phyloP scores from a whole-genome alignment of 2,329 filamentous ascomycete species.

The Hypoxylon sp. region DNA sequence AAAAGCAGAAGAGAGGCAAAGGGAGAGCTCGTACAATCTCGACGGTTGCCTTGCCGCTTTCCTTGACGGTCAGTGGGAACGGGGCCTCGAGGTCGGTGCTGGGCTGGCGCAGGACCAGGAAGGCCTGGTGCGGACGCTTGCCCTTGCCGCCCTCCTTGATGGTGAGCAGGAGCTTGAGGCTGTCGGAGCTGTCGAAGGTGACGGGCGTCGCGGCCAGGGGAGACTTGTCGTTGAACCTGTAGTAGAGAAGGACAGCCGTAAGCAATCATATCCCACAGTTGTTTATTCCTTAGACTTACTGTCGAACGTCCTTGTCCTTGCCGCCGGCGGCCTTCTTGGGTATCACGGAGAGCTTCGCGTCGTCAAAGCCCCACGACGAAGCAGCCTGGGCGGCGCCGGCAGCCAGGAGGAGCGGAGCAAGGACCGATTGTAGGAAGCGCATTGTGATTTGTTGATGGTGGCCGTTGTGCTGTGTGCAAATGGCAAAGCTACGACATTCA shows the following conservation, averaged over 20 bases:
- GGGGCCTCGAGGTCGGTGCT: conserved; percentile 83
- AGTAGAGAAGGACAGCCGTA: not conserved
- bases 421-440: conserved; percentile 52
- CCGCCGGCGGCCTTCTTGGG: conserved; percentile 69
- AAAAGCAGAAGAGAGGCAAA: conserved; percentile 16
- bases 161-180: conserved; percentile 83
- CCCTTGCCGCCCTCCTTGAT: conserved; percentile 78
- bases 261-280: conserved; percentile 8
- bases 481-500: conserved; percentile 15
- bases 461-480: conserved; percentile 23
- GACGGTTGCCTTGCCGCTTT: conserved; percentile 84
- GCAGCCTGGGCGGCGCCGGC: conserved; percentile 60
- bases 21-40: conserved; percentile 73
- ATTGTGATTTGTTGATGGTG: conserved; percentile 43
- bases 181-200: conserved; percentile 71
- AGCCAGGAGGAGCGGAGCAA: conserved; percentile 55
- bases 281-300: conserved; percentile 3
- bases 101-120: conserved; percentile 81
- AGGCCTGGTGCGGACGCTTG: conserved; percentile 92
- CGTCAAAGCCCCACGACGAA: conserved; percentile 76
- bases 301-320: conserved; percentile 70
- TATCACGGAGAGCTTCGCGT: conserved; percentile 71
- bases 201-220: conserved; percentile 72
- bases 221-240: conserved; percentile 65
- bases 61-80: conserved; percentile 83